Evolutionary conservation across 2,329 filamentous ascomycete species (phyloP).

Genomic region (Tetracladium maxilliforme): DNA sequence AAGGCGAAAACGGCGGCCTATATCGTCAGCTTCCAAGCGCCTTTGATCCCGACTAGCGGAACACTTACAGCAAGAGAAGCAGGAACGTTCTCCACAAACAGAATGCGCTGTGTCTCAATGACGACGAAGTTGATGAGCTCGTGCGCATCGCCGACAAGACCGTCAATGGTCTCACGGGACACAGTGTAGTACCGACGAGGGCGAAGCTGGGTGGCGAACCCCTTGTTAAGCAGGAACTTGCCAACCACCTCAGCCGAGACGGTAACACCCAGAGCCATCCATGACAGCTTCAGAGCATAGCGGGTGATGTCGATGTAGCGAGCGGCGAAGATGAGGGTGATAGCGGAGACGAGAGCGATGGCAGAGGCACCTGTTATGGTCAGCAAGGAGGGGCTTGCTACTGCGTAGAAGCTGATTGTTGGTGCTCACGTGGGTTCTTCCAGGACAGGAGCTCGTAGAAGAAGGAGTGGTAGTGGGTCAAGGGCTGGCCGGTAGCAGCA

Average conservation of each 20-base stretch:
- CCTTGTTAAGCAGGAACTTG: slow-evolving; percentile 44
- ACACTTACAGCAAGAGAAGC: slow-evolving; percentile 42
- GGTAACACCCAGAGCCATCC: slow-evolving; percentile 44
- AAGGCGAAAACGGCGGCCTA: slow-evolving; percentile 47
- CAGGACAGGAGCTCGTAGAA: slow-evolving; percentile 56
- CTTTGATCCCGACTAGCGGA: too few species aligned
- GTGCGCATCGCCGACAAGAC: slow-evolving; percentile 46
- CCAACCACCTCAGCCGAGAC: slow-evolving; percentile 45
- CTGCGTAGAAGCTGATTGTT: slow-evolving; percentile 21
- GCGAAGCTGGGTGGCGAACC: slow-evolving; percentile 49
- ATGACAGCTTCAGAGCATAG: slow-evolving; percentile 51
- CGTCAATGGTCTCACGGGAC: slow-evolving; percentile 45
- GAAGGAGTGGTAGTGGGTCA: slow-evolving; percentile 59
- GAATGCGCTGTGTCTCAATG: slow-evolving; percentile 52
- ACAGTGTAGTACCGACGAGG: slow-evolving; percentile 55
- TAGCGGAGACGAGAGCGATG: slow-evolving; percentile 44
- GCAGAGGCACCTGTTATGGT: slow-evolving; percentile 42
- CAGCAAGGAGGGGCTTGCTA: slow-evolving; percentile 3
- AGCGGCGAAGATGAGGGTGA: slow-evolving; percentile 44
- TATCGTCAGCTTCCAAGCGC: slow-evolving; percentile 5
- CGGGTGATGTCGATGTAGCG: slow-evolving; percentile 53
- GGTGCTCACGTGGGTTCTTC: slow-evolving; percentile 54
- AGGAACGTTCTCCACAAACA: slow-evolving; percentile 52
- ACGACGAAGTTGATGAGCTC: slow-evolving; percentile 60
- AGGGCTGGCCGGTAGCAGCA: slow-evolving; percentile 43